Evolutionary conservation across 2,329 filamentous ascomycete genomes (phyloP).

Genomic region (Cladosporium sp.): DNA sequence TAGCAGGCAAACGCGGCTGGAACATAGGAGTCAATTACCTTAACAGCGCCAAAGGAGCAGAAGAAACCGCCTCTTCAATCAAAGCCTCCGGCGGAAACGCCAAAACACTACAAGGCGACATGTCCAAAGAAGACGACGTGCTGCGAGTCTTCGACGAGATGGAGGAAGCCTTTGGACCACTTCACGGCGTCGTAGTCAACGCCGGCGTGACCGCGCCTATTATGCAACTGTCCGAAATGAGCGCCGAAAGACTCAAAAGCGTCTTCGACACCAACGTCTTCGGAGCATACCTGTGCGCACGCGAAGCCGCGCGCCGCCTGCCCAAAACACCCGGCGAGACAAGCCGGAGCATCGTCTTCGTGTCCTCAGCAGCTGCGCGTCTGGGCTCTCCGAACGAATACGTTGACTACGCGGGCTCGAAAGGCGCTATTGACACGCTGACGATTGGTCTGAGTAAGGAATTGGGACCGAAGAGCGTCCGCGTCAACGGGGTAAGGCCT

Average conservation of each 20-base stretch:
- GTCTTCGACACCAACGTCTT: conserved; percentile 27
- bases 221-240: conserved; percentile 23
- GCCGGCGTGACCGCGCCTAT: conserved; percentile 25
- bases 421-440: conserved; percentile 26
- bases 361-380: conserved; percentile 25
- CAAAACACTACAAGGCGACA: conserved; percentile 18
- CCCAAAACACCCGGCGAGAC: conserved; percentile 12
- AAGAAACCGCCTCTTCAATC: conserved; percentile 19
- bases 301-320: conserved; percentile 25
- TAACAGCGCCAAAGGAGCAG: conserved; percentile 18
- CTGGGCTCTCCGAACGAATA: conserved; percentile 26
- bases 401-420: conserved; percentile 28
- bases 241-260: conserved; percentile 17
- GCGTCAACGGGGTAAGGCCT: conserved; percentile 26
- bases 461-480: conserved; percentile 21
- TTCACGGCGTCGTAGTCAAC: conserved; percentile 27
- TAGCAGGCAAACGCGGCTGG: conserved; percentile 24
- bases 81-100: conserved; percentile 21
- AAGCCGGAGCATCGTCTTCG: conserved; percentile 23
- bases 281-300: conserved; percentile 26
- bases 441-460: conserved; percentile 26
- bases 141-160: conserved; percentile 21
- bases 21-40: conserved; percentile 27
- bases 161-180: conserved; percentile 19
- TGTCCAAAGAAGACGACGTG: conserved; percentile 22